Base-by-base conservation (phyloP, 192 early-diverging fungal species). In the Coemansia pectinata region DNA sequence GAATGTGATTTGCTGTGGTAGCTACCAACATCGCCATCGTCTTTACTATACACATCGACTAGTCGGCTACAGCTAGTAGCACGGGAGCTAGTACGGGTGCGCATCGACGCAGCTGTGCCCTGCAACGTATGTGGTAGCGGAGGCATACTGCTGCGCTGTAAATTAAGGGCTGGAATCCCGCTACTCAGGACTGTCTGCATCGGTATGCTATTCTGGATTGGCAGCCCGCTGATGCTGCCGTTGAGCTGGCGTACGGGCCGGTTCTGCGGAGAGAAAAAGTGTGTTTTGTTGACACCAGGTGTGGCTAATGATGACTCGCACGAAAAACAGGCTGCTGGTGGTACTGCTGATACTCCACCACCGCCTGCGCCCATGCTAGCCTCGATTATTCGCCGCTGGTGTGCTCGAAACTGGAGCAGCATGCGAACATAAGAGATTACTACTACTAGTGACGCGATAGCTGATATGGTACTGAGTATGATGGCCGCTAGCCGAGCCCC, bases 271-370 rank as follows among this genome's bases (percentile, higher is more conserved):
- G 67, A 69, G 58, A 69, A 69, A 50, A 69, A 69, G 45, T 47
- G 65, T 1, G 58, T 50, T 39, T 72, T 71, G 59, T 65, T 77
- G 61, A 65, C 57, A 6, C 69, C 63, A 2, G 76, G 76, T 2
- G 76, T 72, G 7, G 70, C 70, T 48, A 78, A 52, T 31, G 71
- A 78, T 12, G 79, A 81, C 53, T 81, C 79, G 57, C 73, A 81
- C 2, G 79, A 81, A 36, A 81, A 81, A 52, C 78, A 81, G 9
- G 62, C 44, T 33, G 62, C 21, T 21, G 63, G 27, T 34, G 63
- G 63, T 15, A 47, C 17, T 40, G 38, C 44, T 42, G 67, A 23
- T 31, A 29, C 5, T 42, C 15, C 58, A 12, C 40, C 67, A 23
- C 59, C 50, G 40, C 50, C 47, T 40, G 67, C 42, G n/a, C 36